These are phyloP conservation scores for Golubevia pallescens DNA, from an alignment of 1,284 basidiomycete species.

Conservation along the genomic window DNA sequence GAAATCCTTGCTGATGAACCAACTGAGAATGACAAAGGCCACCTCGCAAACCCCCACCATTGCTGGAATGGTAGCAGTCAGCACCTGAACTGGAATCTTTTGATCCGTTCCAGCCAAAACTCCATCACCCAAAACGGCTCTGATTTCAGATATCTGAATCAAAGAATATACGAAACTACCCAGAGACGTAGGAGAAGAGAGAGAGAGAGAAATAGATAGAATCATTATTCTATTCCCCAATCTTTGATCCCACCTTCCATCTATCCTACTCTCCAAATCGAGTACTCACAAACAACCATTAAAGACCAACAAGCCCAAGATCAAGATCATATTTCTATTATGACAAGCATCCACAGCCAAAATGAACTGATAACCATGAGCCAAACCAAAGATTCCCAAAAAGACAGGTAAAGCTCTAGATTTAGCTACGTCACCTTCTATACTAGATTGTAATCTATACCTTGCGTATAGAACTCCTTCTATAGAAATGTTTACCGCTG, in stretches of 20 bases:
- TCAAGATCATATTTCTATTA: conserved; percentile 47
- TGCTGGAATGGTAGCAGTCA: conserved; percentile 43
- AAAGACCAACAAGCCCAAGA: conserved; percentile 43
- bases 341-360: conserved; percentile 42
- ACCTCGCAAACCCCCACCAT: conserved; percentile 37
- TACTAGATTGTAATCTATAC: conserved; percentile 23
- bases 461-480: conserved; percentile 41
- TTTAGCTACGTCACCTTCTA: conserved; percentile 24
- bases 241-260: too few relatives aligned
- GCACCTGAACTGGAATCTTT: conserved; percentile 44
- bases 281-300: conserved; percentile 31
- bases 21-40: conserved; percentile 31
- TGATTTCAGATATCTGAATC: conserved; percentile 52
- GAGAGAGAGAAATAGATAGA: too few relatives aligned
- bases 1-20: conserved; percentile 45
- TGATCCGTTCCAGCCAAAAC: conserved; percentile 38
- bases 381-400: conserved; percentile 45
- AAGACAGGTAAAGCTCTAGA: conserved; percentile 38
- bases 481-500: conserved; percentile 37
- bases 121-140: conserved; percentile 40
- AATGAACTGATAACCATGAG: conserved; percentile 43
- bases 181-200: background rate
- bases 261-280: background rate
- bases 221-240: too few relatives aligned
- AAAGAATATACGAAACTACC: conserved; percentile 35